Evolutionary conservation across 169 alveolate species (phyloP), one percentile per base, ranked within the genome.

Genomic region (Plasmodium gaboni): DNA sequence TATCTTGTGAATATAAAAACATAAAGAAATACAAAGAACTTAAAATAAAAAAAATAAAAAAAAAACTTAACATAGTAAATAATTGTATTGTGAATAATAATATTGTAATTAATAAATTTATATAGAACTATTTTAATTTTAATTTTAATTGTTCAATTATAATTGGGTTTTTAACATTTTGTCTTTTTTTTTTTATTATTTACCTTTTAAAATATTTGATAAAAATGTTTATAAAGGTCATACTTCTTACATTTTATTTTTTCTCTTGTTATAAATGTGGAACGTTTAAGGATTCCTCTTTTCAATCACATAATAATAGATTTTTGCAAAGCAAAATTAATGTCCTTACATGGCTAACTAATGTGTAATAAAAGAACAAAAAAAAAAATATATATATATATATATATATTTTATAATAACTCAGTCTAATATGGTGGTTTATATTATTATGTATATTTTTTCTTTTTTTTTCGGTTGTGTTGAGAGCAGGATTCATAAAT

Each of bases 241-340:
- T 78, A 19, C 48, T 55, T 53, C 24, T 57, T n/a, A 15, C 63
- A 22, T 78, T 63, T 55, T 65, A 13, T 51, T 83, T 83, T 46
- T 24, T 72, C 2, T 2, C 44, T 53, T 22, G 68, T 53, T 32
- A 10, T 44, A 68, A 50, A 4, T 83, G 91, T 48, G 73, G 68
- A 46, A 60, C 6, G 19, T 22, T 72, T 22, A 83, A 24, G 59
- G 15, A 69, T 55, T 5, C 46, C 46, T 38, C 46, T 38, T 5
- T 38, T 38, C 46, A 5, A 38, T 38, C 46, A 38, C 46, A 38
- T 6, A 38, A 38, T 38, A 83, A 51, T 51, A 51, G 91, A 67
- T 83, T 83, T 50, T 48, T 83, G 59, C 91, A 83, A 68, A 83
- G 91, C 83, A 83, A 83, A 83, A 83, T 70, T 68, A 83, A 83